Percentiles rank a stretch among this genome's conserved stretches.
phyloP scores from a whole-genome alignment of 1,284 basidiomycete species.

The Cryptococcus depauperatus region DNA sequence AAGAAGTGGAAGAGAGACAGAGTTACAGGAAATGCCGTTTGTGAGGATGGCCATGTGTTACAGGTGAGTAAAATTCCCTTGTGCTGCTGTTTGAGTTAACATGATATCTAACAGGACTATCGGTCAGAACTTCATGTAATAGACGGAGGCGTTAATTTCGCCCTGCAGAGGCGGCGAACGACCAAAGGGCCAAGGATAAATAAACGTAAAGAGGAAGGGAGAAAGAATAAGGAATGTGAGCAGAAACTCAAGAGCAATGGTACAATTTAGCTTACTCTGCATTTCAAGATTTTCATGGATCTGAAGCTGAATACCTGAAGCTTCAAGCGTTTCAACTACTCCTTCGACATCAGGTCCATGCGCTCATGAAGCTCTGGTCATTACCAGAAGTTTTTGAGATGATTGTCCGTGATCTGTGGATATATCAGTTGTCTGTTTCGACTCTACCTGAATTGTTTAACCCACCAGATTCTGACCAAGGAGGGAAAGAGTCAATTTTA shows the following conservation, averaged over 20 bases:
- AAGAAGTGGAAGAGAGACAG: slow-evolving; percentile 39
- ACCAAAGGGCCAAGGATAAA: slow-evolving; percentile 21
- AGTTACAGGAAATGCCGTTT: slow-evolving; percentile 36
- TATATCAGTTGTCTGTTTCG: slow-evolving; percentile 60
- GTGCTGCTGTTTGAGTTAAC: not conserved
- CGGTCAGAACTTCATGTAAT: slow-evolving; percentile 36
- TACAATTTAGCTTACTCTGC: not conserved
- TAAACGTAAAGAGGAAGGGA: slow-evolving; percentile 25
- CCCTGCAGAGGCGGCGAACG: slow-evolving; percentile 29
- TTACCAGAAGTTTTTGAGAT: slow-evolving; percentile 70
- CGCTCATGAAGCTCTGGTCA: slow-evolving; percentile 58
- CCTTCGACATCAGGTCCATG: slow-evolving; percentile 62
- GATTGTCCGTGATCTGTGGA: slow-evolving; percentile 73
- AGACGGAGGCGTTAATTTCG: slow-evolving; percentile 24
- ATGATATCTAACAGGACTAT: slow-evolving; percentile 25
- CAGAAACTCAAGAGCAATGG: not conserved
- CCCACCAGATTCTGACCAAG: slow-evolving; percentile 1
- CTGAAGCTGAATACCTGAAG: slow-evolving; percentile 63
- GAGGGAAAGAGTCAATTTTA: not conserved
- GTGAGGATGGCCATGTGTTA: slow-evolving; percentile 44
- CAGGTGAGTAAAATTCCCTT: no score
- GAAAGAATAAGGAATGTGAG: slow-evolving; percentile 33
- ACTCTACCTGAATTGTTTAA: slow-evolving; percentile 44
- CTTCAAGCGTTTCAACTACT: slow-evolving; percentile 73
- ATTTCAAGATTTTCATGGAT: slow-evolving; percentile 65